These are phyloP conservation scores for Capronia americana DNA, from an alignment of 2,329 filamentous ascomycete genomes.

Conservation along the genomic window DNA sequence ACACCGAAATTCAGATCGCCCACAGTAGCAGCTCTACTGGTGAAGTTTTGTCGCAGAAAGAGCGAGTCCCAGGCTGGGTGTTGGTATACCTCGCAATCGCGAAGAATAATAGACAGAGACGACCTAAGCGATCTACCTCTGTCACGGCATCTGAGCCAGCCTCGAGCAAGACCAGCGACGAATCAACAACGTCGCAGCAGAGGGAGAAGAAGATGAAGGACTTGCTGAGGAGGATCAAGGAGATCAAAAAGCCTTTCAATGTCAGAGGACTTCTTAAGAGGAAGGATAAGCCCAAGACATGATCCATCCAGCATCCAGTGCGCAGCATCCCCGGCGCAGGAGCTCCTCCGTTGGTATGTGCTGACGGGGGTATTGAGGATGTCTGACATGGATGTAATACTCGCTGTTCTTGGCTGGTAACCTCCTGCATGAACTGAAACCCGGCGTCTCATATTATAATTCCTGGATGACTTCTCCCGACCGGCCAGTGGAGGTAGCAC, in stretches of 20 bases:
- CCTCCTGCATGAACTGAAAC: too few species aligned
- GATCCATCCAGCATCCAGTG: slow-evolving; percentile 5
- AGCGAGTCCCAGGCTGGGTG: slow-evolving; percentile 37
- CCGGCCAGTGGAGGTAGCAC: too few species aligned
- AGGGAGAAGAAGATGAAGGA: slow-evolving; percentile 44
- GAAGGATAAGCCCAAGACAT: slow-evolving; percentile 33
- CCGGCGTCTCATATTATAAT: too few species aligned
- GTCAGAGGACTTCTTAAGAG: slow-evolving; percentile 37
- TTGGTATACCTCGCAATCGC: slow-evolving; percentile 36
- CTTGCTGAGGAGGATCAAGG: slow-evolving; percentile 46
- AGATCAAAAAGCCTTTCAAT: slow-evolving; percentile 42
- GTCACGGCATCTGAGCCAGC: slow-evolving; percentile 17
- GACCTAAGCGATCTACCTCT: slow-evolving; percentile 11
- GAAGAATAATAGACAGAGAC: slow-evolving; percentile 34
- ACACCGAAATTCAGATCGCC: slow-evolving; percentile 34
- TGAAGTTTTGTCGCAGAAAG: slow-evolving; percentile 22
- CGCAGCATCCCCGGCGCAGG: too few species aligned
- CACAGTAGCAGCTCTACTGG: slow-evolving; percentile 7
- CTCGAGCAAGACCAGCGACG: slow-evolving; percentile 6
- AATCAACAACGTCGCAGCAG: slow-evolving; percentile 35
- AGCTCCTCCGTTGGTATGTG: too few species aligned
- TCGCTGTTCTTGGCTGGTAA: too few species aligned
- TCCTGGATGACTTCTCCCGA: too few species aligned
- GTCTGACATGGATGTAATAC: too few species aligned
- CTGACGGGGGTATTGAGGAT: too few species aligned